Base-by-base conservation (phyloP, 1,139 yeast genomes). In the Magnusiomyces suaveolens region DNA sequence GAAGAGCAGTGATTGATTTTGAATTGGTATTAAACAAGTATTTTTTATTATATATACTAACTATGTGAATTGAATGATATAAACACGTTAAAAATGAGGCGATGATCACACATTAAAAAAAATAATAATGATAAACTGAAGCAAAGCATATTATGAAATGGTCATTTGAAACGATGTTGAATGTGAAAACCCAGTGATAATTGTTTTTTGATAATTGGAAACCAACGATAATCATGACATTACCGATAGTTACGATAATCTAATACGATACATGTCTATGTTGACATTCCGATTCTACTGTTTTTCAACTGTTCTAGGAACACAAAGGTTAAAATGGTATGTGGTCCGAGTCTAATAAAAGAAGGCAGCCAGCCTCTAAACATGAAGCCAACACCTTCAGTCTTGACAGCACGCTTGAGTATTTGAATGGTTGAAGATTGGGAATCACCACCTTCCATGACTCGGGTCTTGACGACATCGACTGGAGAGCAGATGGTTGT, bases 401-500 rank as follows among this genome's bases (percentile, higher is more conserved):
- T 72, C 60, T 76, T 77, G 41, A 87, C 76, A 0, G 94, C 88
- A 14, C 71, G 66, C 1, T 63, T 64, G 60, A 87, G 71, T 38
- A 84, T 81, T 2, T 70, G 60, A 1, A 79, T 54, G 1, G 88
- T 84, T 8, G 50, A 33, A 16, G 47, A 12, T 21, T 25, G 24
- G 43, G n/a, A n/a, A n/a, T n/a, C 29, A n/a, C 32, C 36, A 48
- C 79, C 75, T 21, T 73, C 71, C 96, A 88, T 88, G 57, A 87
- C 84, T 65, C 95, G 75, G 1, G 96, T 88, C 70, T 87, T 88
- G 52, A 88, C 84, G 10, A 88, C 96, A 69, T 88, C 96, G 10
- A 92, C 95, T 0, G 96, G 96, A 1, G 95, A 85, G 68, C 96
- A 88, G 23, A 87, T 85, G 0, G 96, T 88, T 1, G 96, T 87